Percentiles rank a stretch among this genome's conserved stretches.
Evolutionary conservation across 257 asterid species (phyloP).

Genomic region (Solanum verrucosum): DNA sequence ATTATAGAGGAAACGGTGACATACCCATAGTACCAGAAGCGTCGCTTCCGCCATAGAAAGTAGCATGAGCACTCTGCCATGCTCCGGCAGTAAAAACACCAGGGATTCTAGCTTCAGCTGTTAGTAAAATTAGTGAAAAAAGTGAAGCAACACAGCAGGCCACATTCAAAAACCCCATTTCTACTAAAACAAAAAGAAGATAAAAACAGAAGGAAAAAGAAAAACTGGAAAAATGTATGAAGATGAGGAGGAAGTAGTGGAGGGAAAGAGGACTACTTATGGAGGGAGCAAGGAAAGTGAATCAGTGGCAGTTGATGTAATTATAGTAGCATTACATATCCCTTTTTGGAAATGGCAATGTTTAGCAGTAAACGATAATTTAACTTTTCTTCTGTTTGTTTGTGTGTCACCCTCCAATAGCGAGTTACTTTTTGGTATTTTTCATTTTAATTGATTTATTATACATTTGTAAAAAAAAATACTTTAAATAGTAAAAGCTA

Average conservation of each 20-base stretch:
- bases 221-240: background rate
- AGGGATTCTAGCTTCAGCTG: constrained; percentile 43
- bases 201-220: background rate
- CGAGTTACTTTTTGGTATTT: background rate
- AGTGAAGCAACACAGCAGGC: constrained; percentile 26
- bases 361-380: background rate
- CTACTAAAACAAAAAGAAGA: background rate
- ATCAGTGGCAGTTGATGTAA: constrained; percentile 40
- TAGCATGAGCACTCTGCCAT: constrained; percentile 76
- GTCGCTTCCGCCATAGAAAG: constrained; percentile 80
- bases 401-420: constrained; percentile 17
- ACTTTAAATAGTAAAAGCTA: background rate
- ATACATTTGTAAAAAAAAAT: background rate
- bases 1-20: background rate
- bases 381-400: background rate
- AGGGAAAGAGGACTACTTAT: constrained; percentile 62
- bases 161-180: constrained; percentile 33
- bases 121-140: constrained; percentile 3
- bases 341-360: background rate
- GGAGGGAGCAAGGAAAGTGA: constrained; percentile 21
- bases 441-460: background rate
- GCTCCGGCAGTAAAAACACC: constrained; percentile 58
- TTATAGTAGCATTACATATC: background rate
- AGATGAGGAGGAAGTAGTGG: constrained; percentile 17
- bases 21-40: constrained; percentile 70